phyloP scores from a whole-genome alignment of 257 asterid species.

The Ehretia macrophylla region DNA sequence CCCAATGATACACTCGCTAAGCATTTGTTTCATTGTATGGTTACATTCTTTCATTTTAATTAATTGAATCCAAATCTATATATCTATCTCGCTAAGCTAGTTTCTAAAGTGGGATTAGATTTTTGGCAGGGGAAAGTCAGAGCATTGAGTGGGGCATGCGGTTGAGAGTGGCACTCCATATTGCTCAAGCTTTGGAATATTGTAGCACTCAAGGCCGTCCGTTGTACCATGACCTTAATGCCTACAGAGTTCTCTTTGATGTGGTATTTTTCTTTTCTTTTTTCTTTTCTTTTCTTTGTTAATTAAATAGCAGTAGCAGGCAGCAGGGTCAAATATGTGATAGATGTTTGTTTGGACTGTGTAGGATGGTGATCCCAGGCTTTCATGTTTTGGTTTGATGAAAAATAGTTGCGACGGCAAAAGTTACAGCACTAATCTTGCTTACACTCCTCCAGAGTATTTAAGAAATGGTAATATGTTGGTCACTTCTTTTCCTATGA shows the following conservation, averaged over 20 bases:
- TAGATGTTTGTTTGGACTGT: conserved; percentile 8
- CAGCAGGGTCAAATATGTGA: conserved; percentile 4
- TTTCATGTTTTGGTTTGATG: conserved; percentile 75
- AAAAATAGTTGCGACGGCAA: conserved; percentile 71
- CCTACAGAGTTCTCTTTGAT: conserved; percentile 63
- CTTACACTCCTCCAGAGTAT: conserved; percentile 76
- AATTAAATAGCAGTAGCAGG: too few relatives aligned
- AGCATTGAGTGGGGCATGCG: conserved; percentile 81
- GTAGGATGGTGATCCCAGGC: conserved; percentile 82
- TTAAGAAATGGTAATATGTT: conserved; percentile 63
- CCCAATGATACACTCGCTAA: conserved; percentile 68
- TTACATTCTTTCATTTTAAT: not conserved
- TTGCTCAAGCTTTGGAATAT: conserved; percentile 59
- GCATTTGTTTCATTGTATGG: conserved; percentile 69
- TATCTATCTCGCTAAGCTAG: too few relatives aligned
- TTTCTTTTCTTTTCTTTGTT: not conserved
- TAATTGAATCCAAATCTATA: not conserved
- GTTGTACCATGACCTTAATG: conserved; percentile 70
- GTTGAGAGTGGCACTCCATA: conserved; percentile 59
- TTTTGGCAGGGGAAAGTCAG: conserved; percentile 77
- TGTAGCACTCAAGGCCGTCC: conserved; percentile 53
- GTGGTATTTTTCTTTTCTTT: conserved; percentile 37
- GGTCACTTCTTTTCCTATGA: too few relatives aligned
- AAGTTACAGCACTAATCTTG: conserved; percentile 84
- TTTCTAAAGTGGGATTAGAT: too few relatives aligned